These are phyloP conservation scores for Selaginella tamariscina DNA, from an alignment of 75 land plant species.

Conservation along the genomic window DNA sequence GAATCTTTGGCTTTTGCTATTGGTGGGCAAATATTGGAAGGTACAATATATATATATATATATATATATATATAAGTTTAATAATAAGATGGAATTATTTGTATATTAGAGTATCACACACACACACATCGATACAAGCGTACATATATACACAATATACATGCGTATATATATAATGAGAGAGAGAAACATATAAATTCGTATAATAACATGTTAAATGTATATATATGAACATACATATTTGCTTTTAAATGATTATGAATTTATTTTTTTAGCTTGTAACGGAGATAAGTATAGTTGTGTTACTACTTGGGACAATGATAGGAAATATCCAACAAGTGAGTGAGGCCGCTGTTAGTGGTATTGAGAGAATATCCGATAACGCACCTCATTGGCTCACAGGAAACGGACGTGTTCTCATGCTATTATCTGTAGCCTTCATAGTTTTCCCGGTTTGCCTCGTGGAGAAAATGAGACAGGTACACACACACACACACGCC, in stretches of 20 bases:
- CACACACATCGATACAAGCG: no score
- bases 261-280: constrained; percentile 10
- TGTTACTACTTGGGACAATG: constrained; percentile 18
- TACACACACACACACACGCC: background rate
- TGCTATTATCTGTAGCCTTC: constrained; percentile 14
- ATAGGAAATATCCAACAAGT: constrained; percentile 24
- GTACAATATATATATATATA: background rate
- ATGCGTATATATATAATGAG: no score
- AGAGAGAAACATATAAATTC: no score
- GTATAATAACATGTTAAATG: no score
- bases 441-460: constrained; percentile 23
- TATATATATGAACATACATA: background rate
- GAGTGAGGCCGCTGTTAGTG: constrained; percentile 26
- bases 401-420: constrained; percentile 28
- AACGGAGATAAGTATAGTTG: constrained; percentile 25
- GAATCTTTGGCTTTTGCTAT: constrained; percentile 16
- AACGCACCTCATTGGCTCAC: constrained; percentile 15
- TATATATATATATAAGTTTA: no score
- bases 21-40: constrained; percentile 26
- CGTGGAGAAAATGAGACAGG: constrained; percentile 24
- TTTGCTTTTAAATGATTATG: background rate
- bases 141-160: no score
- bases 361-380: constrained; percentile 18
- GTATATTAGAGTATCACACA: no score
- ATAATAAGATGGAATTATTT: no score